phyloP scores from a whole-genome alignment of 2,329 filamentous ascomycete species.

The Phialophora tarda region DNA sequence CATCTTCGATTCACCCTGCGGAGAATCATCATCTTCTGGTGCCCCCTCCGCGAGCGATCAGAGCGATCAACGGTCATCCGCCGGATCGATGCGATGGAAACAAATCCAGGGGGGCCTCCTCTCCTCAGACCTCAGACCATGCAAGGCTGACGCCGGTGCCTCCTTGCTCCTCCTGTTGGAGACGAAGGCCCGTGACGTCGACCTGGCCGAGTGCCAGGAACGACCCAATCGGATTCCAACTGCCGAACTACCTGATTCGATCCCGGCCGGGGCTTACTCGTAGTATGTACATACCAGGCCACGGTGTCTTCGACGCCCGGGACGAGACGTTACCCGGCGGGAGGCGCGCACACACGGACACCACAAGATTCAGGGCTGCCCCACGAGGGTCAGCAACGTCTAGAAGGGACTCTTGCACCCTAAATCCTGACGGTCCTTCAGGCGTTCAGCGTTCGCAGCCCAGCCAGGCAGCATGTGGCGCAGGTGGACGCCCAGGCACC shows the following conservation, averaged over 20 bases:
- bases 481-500: neutral
- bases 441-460: neutral
- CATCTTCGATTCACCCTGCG: neutral
- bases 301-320: neutral
- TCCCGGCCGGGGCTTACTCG: neutral
- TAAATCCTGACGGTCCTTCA: neutral
- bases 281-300: neutral
- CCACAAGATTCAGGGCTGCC: neutral
- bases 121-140: neutral
- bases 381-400: neutral
- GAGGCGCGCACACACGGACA: neutral
- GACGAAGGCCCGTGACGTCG: neutral
- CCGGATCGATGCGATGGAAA: slow-evolving; percentile 3
- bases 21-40: neutral
- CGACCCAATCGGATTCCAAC: slow-evolving; percentile 17
- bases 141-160: slow-evolving; percentile 2
- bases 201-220: neutral
- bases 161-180: neutral
- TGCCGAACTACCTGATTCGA: neutral
- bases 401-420: neutral
- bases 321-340: slow-evolving; percentile 3
- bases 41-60: neutral
- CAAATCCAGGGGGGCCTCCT: neutral
- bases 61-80: neutral
- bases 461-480: neutral